Percentiles rank a stretch among this genome's conserved stretches.
These are phyloP conservation scores for Nemania bipapillata DNA, from an alignment of 2,329 filamentous ascomycete species.

Conservation along the genomic window DNA sequence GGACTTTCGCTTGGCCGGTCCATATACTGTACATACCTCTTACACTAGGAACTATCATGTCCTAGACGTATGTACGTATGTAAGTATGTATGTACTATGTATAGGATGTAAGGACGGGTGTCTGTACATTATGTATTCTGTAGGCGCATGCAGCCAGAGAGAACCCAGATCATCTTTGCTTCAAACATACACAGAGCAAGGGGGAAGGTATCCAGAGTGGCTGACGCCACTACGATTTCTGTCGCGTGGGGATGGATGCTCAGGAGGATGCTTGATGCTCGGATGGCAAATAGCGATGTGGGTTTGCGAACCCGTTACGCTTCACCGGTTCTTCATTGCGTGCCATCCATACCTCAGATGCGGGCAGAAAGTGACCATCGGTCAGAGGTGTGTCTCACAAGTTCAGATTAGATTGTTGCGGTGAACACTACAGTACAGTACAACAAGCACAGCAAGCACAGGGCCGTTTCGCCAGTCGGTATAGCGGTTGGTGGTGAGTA, in stretches of 20 bases:
- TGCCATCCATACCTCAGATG: neutral
- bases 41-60: no score
- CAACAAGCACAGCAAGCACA: neutral
- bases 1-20: neutral
- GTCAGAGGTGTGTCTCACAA: conserved; percentile 24
- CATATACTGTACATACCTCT: no score
- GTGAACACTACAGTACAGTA: conserved; percentile 1
- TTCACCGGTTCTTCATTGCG: conserved; percentile 14
- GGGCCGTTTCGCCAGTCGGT: neutral
- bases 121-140: neutral
- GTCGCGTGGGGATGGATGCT: neutral
- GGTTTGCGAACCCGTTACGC: neutral
- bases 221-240: conserved; percentile 25
- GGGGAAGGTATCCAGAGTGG: conserved; percentile 8
- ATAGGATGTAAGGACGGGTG: no score
- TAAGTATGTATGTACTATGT: neutral
- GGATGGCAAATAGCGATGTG: neutral
- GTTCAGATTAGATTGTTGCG: neutral
- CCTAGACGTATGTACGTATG: no score
- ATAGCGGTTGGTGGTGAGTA: no score
- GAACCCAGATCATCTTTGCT: neutral
- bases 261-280: neutral
- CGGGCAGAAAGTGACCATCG: neutral
- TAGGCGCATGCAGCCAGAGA: neutral
- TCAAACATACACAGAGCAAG: neutral